Percentiles rank a stretch among this genome's conserved stretches.
Conservation (phyloP, 1,284 basidiomycete genomes). For the Austroboletus niveus region DNA sequence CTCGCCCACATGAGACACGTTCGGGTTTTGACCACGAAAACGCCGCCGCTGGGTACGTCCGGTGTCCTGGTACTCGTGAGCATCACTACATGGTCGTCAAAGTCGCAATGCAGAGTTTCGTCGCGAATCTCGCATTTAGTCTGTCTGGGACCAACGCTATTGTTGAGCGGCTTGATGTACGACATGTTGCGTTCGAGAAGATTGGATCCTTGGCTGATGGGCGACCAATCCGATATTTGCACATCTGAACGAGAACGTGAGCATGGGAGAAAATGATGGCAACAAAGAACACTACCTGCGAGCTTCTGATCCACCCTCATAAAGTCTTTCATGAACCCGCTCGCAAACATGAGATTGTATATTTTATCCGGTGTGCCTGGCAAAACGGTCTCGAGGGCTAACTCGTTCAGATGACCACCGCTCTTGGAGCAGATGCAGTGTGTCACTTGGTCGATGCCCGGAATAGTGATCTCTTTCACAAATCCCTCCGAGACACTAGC, state of each 20-base stretch:
- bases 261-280: neutral
- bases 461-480: slow-evolving; percentile 5
- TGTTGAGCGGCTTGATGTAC: slow-evolving; percentile 93
- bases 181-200: slow-evolving; percentile 85
- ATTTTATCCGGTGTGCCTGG: slow-evolving; percentile 94
- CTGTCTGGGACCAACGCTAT: slow-evolving; percentile 87
- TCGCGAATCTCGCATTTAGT: slow-evolving; percentile 94
- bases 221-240: slow-evolving; percentile 90
- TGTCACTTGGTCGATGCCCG: slow-evolving; percentile 51
- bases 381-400: slow-evolving; percentile 75
- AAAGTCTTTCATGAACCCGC: slow-evolving; percentile 95
- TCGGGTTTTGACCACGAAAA: slow-evolving; percentile 90
- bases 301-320: slow-evolving; percentile 87
- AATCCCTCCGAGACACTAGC: slow-evolving; percentile 22
- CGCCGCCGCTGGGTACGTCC: slow-evolving; percentile 91
- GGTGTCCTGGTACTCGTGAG: slow-evolving; percentile 92
- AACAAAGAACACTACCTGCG: slow-evolving; percentile 55
- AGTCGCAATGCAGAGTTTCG: slow-evolving; percentile 79
- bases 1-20: slow-evolving; percentile 96
- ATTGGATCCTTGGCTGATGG: slow-evolving; percentile 59
- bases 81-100: slow-evolving; percentile 81
- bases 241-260: slow-evolving; percentile 56
- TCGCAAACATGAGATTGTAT: slow-evolving; percentile 94
- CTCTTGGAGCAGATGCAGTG: slow-evolving; percentile 74
- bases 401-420: slow-evolving; percentile 72